These are phyloP conservation scores for Solanum hybrid DNA, from an alignment of 305 asterid genomes.

Conservation along the genomic window DNA sequence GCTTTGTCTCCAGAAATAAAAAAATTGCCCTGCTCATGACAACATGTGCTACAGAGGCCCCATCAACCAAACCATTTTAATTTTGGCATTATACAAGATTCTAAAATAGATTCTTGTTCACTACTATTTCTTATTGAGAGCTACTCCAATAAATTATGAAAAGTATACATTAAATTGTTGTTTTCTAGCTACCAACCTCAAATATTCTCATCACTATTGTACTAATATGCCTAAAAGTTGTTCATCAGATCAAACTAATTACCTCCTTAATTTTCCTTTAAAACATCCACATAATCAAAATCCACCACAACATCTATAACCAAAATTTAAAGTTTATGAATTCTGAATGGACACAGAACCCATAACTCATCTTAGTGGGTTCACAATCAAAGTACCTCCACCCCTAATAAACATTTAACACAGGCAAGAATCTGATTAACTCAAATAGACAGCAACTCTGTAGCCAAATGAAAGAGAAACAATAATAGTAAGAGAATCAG, in stretches of 20 bases:
- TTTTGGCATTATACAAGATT: neutral
- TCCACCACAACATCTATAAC: neutral
- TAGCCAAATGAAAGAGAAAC: neutral
- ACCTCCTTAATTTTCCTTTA: neutral
- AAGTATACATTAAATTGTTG: neutral
- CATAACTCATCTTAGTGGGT: neutral
- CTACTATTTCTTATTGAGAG: neutral
- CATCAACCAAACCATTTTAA: neutral
- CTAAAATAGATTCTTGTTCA: neutral
- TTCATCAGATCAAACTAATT: neutral
- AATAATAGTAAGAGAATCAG: neutral
- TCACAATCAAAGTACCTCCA: neutral
- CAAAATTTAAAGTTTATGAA: neutral
- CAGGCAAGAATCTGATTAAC: neutral
- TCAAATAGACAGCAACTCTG: neutral
- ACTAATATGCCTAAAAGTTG: neutral
- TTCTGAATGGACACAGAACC: neutral
- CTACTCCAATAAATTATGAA: neutral
- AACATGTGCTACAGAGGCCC: neutral
- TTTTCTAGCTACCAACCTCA: neutral
- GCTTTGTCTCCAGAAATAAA: neutral
- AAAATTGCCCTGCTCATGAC: neutral
- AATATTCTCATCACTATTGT: neutral
- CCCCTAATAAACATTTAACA: neutral
- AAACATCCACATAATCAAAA: neutral